Evolutionary conservation across 352 stramenopile genomes (phyloP).

Genomic region (Phytophthora hybrid): DNA sequence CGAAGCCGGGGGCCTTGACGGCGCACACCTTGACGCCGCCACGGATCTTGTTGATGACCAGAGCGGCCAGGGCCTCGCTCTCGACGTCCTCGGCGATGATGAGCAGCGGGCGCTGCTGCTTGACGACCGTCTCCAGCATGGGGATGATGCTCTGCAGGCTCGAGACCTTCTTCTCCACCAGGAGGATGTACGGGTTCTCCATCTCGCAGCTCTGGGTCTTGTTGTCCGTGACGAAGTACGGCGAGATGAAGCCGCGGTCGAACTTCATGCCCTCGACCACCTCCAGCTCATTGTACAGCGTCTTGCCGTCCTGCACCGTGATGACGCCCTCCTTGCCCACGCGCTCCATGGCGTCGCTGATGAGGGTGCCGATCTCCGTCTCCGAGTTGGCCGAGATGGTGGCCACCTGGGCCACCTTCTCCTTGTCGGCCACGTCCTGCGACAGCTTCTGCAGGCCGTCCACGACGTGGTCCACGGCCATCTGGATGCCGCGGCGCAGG

Average conservation of each 20-base stretch:
- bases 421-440: slow-evolving; percentile 97
- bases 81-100: slow-evolving; percentile 99
- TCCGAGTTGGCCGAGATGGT: slow-evolving; percentile 99
- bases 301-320: slow-evolving; percentile 99
- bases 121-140: slow-evolving; percentile 98
- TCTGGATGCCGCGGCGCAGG: slow-evolving; percentile 97
- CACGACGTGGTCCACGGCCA: slow-evolving; percentile 97
- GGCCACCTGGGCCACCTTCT: slow-evolving; percentile 99
- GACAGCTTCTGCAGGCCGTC: slow-evolving; percentile 96
- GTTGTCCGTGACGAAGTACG: slow-evolving; percentile 99
- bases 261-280: slow-evolving; percentile 99
- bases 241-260: slow-evolving; percentile 99
- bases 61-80: slow-evolving; percentile 97
- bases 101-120: slow-evolving; percentile 96
- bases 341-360: slow-evolving; percentile 99
- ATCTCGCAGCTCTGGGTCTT: slow-evolving; percentile 99
- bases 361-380: slow-evolving; percentile 97
- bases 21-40: slow-evolving; percentile 99
- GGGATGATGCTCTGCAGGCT: slow-evolving; percentile 97
- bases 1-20: slow-evolving; percentile 99
- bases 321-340: slow-evolving; percentile 99
- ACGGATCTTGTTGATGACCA: slow-evolving; percentile 99
- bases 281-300: slow-evolving; percentile 99
- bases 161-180: slow-evolving; percentile 99
- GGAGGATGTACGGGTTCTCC: slow-evolving; percentile 98